Conservation (phyloP, 2,329 filamentous ascomycete genomes). For the Penicillium sp. region DNA sequence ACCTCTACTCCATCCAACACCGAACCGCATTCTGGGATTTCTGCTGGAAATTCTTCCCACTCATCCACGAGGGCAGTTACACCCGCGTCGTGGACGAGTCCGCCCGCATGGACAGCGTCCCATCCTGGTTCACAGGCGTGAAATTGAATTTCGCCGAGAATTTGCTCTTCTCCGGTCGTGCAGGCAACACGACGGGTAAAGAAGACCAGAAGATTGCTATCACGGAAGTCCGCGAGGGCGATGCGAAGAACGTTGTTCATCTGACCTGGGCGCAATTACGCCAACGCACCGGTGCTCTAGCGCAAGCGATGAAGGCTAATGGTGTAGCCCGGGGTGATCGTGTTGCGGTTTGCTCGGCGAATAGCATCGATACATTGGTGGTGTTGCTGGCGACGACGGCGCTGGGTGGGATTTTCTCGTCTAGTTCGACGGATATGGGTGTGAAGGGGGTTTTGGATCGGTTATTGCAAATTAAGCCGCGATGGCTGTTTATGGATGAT, state of each 20-base stretch:
- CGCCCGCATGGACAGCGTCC: constrained; percentile 72
- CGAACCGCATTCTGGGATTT: constrained; percentile 70
- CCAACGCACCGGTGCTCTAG: constrained; percentile 61
- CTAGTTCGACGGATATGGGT: constrained; percentile 82
- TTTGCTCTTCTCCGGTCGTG: constrained; percentile 65
- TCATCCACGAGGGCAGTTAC: constrained; percentile 69
- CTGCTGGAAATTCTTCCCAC: constrained; percentile 64
- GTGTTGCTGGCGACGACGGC: constrained; percentile 73
- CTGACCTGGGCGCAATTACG: constrained; percentile 73
- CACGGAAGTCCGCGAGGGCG: constrained; percentile 64
- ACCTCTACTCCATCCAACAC: constrained; percentile 69
- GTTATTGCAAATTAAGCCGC: constrained; percentile 74
- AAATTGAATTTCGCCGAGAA: constrained; percentile 82
- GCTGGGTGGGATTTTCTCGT: constrained; percentile 77
- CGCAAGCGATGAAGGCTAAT: constrained; percentile 68
- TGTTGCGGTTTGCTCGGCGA: constrained; percentile 75
- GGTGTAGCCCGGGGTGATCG: constrained; percentile 76
- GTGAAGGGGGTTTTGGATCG: constrained; percentile 77
- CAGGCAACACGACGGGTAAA: constrained; percentile 63
- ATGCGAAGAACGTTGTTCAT: constrained; percentile 46
- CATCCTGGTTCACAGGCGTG: constrained; percentile 78
- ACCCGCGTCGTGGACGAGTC: constrained; percentile 70
- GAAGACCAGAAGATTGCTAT: constrained; percentile 73
- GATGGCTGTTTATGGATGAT: constrained; percentile 84
- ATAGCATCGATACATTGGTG: constrained; percentile 74